Evolutionary conservation across 768 basidiomycete species (phyloP), one percentile per base, ranked within the genome.

Genomic region (Cyclocybe aegerita): DNA sequence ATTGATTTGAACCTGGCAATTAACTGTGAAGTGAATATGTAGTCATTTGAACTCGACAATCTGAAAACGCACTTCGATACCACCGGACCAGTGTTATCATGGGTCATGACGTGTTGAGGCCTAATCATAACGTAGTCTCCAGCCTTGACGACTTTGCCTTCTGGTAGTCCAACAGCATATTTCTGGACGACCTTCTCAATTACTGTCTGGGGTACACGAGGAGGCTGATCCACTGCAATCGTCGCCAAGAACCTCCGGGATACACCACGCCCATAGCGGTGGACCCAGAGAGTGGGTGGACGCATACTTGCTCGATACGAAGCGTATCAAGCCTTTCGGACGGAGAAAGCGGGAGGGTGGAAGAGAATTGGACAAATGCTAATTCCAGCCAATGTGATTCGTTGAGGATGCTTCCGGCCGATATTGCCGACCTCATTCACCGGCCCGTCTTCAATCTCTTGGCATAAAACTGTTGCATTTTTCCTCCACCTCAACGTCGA

Each of bases 71-170:
- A 94, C 94, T 98, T 99, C 65, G 90, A 86, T 53, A 99, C 96
- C 55, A 99, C 95, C 6, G 97, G 96, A 0, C 94, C 97, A 9
- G 97, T 99, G 65, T 98, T 98, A 63, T 99, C 97, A 57, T 95
- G 93, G 8, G 92, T 95, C 93, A 95, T 95, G 59, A 98, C 94
- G 80, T 98, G 93, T 65, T 98, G 88, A 16, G 97, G 97, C 37
- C 85, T 83, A 71, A 99, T 97, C 95, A 98, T 99, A 35, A 98
- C 94, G 84, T 98, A 98, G 85, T 99, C 97, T 10, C 96, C 97
- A 34, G 94, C 91, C 60, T 83, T 85, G 58, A 98, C 90, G 11
- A 77, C 73, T 65, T 88, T 91, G 39, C 87, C 88, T 46, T 77
- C 70, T 2, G 92, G 85, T 1, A 94, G 75, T 43, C 86, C 93